phyloP scores from a whole-genome alignment of 1,284 basidiomycete genomes.

The Ganoderma meredithae region DNA sequence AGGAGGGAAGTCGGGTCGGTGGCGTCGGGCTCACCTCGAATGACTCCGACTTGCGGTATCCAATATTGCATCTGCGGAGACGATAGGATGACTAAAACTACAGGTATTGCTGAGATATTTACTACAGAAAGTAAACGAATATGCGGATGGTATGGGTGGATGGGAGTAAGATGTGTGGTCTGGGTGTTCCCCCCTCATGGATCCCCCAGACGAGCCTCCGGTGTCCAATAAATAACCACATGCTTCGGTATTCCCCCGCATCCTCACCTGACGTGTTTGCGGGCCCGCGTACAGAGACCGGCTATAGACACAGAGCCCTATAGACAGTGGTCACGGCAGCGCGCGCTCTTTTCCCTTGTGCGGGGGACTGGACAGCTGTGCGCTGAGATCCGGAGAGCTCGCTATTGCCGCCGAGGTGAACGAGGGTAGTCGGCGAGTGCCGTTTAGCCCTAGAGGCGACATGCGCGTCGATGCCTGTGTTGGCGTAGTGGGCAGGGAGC shows the following conservation, averaged over 20 bases:
- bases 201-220: not conserved
- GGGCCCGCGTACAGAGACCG: not conserved
- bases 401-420: conserved; percentile 53
- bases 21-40: not conserved
- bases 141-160: not conserved
- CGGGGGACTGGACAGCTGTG: conserved; percentile 49
- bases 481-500: conserved; percentile 61
- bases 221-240: conserved; percentile 3
- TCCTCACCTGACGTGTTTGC: not conserved
- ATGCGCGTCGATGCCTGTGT: conserved; percentile 41
- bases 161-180: not conserved
- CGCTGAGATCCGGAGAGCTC: conserved; percentile 58
- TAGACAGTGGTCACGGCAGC: conserved; percentile 13
- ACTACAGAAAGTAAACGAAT: conserved; percentile 2
- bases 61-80: not conserved
- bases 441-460: conserved; percentile 46
- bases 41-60: no score
- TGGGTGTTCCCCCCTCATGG: not conserved
- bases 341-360: conserved; percentile 41
- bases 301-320: not conserved
- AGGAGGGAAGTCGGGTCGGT: not conserved
- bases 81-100: not conserved
- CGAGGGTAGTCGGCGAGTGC: conserved; percentile 55
- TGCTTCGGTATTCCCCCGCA: not conserved
- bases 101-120: conserved; percentile 8